A percentile compares a stretch with the other conserved stretches of the same genome.
Conservation (phyloP, 1,284 basidiomycete genomes). For the Ustilago bromivora region DNA sequence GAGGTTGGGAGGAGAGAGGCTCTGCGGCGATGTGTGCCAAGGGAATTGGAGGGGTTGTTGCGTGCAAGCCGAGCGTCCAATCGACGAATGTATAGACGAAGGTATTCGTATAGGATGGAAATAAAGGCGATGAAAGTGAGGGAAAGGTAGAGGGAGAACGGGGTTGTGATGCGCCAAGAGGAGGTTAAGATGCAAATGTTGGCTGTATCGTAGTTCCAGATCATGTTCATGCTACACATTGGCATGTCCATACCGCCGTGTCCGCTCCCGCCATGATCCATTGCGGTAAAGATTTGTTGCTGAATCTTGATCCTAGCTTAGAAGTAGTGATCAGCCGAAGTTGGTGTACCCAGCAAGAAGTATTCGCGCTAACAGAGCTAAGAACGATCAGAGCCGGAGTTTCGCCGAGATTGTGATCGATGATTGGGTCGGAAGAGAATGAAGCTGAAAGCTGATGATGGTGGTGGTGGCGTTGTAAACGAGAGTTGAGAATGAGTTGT, state of each 20-base stretch:
- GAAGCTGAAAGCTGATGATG: background rate
- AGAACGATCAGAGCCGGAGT: too few species aligned
- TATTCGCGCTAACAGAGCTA: too few species aligned
- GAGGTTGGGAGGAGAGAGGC: conserved; percentile 18
- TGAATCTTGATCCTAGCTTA: too few species aligned
- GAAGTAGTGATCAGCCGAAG: too few species aligned
- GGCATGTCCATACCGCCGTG: conserved; percentile 18
- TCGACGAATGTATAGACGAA: conserved; percentile 35
- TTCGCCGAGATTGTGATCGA: too few species aligned
- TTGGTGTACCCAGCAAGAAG: too few species aligned
- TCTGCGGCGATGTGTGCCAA: conserved; percentile 17
- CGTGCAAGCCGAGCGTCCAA: conserved; percentile 16
- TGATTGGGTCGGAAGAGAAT: too few species aligned
- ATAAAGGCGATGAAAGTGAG: conserved; percentile 18
- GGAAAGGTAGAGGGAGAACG: conserved; percentile 30
- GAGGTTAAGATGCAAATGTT: conserved; percentile 40
- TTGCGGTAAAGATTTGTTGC: background rate
- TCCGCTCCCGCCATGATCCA: conserved; percentile 21
- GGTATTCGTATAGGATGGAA: conserved; percentile 31
- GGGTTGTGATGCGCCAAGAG: conserved; percentile 36
- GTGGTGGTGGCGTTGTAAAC: background rate
- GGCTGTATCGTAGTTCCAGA: conserved; percentile 44
- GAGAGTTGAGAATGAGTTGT: background rate
- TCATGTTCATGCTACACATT: conserved; percentile 46
- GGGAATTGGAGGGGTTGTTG: background rate